Evolutionary conservation across 768 basidiomycete species (phyloP), one percentile per base, ranked within the genome.

Genomic region (Phanerochaete sordida): DNA sequence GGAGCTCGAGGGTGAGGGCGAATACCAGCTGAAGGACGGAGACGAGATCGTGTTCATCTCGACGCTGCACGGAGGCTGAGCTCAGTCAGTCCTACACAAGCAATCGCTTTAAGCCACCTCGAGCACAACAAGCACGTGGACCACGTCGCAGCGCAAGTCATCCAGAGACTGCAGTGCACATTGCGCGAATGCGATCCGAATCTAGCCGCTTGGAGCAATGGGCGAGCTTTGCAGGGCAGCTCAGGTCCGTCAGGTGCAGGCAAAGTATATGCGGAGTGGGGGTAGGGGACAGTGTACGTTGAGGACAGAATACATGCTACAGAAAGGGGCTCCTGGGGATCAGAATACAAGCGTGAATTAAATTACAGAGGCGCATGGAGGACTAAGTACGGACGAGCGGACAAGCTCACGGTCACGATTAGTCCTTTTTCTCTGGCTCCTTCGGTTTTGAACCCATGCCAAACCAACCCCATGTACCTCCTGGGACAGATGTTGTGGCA

Each of bases 41-140:
- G 97, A 99, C 70, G 92, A 95, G 75, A 83, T 98, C 62, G 93
- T 98, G 16, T 96, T 99, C 72, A 98, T 99, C 61, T 96, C 93
- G 23, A 98, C 95, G 0, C 74, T 98, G 51, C 96, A 98, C 67
- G 96, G 96, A 2, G 94, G 95, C 57, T 96, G 52, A 58, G 31
- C 33, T 35, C 6, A 7, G 13, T 35, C 7, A 28, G 19, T 35
- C 13, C 33, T 35, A 13, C 33, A 35, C 33, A n/a, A n/a, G n/a
- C n/a, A n/a, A n/a, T n/a, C n/a, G n/a, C n/a, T n/a, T n/a, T n/a
- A n/a, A n/a, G n/a, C 33, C 33, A 7, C 33, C 7, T 35, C 33
- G 33, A 35, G 33, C 33, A 7, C 33, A 7, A 35, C 6, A 13
- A 35, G 13, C 33, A 35, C 13, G 6, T 13, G 13, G 33, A 35